Evolutionary conservation across 129 eudicot genomes (phyloP).

Genomic region (Lactuca sativa): DNA sequence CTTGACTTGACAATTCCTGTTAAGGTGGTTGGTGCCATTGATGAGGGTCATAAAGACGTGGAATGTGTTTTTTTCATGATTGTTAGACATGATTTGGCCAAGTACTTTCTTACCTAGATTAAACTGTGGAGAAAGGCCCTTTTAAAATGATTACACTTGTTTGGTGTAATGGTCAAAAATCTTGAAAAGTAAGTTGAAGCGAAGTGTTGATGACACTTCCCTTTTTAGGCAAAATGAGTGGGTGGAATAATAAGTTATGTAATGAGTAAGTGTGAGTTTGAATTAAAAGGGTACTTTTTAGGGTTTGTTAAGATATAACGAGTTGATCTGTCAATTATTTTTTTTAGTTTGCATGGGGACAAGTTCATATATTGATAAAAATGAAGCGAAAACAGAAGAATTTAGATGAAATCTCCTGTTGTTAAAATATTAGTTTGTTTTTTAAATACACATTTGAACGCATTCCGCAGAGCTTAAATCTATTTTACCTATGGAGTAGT

Average conservation of each 20-base stretch:
- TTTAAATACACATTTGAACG: neutral
- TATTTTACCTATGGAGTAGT: no score
- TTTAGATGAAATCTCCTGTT: no score
- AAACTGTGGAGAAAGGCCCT: slow-evolving; percentile 22
- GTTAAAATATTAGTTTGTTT: no score
- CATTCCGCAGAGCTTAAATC: neutral
- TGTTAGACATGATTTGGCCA: slow-evolving; percentile 20
- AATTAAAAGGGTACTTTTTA: neutral
- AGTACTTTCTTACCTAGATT: slow-evolving; percentile 7
- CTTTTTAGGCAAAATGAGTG: neutral
- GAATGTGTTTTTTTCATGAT: slow-evolving; percentile 25
- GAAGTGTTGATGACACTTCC: slow-evolving; percentile 1
- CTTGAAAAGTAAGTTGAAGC: slow-evolving; percentile 10
- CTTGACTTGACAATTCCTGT: slow-evolving; percentile 24
- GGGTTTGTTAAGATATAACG: neutral
- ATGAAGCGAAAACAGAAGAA: no score
- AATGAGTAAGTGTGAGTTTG: neutral
- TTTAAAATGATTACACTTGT: slow-evolving; percentile 20
- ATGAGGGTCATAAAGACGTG: slow-evolving; percentile 27
- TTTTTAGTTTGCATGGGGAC: no score
- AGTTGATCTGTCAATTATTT: neutral
- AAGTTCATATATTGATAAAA: no score
- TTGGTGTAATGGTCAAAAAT: slow-evolving; percentile 30
- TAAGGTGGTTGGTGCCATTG: slow-evolving; percentile 34
- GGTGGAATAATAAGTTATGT: neutral